Evolutionary conservation across 2,329 filamentous ascomycete species (phyloP), one percentile per base, ranked within the genome.

Genomic region (Talaromyces rugulosus): DNA sequence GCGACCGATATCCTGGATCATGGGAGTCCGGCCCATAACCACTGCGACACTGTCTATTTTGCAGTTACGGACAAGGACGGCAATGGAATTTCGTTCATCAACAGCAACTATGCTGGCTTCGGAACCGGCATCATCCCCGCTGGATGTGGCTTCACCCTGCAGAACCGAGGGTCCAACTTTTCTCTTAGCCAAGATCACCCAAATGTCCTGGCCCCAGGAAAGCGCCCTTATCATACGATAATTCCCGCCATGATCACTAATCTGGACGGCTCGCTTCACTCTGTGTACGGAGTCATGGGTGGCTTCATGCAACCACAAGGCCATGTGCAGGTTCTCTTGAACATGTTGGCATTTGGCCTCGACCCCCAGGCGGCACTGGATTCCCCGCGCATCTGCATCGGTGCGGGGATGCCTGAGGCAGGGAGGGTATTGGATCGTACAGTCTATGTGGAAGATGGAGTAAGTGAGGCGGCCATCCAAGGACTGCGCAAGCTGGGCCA

Each of bases 241-340:
- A 99, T 99, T 69, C 94, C 95, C 0, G 94, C 90, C 0, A 84
- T 98, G 75, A 87, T 94, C 18, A 98, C 95, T 0, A 92, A 95
- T 67, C 74, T 85, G 4, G 92, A 96, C 68, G 85, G 86, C 30
- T 88, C 85, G 56, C 78, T 98, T 61, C 91, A 96, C 74, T 89
- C 87, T 4, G 90, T 96, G 0, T 97, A 94, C 70, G 95, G 95
- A 59, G 94, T 98, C 63, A 98, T 98, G 95, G 95, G 95, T 58
- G 94, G 92, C 2, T 98, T 96, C 77, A 98, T 98, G 90, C 95
- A 99, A 78, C 95, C 95, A 0, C 95, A 98, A 76, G 95, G 94
- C 27, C 95, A 98, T 64, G 88, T 98, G 0, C 95, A 98, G 76
- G 92, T 96, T 0, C 78, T 99, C 9, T 81, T 98, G 1, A 96